phyloP scores from a whole-genome alignment of 2,329 filamentous ascomycete species.

The Aureobasidium zeae region DNA sequence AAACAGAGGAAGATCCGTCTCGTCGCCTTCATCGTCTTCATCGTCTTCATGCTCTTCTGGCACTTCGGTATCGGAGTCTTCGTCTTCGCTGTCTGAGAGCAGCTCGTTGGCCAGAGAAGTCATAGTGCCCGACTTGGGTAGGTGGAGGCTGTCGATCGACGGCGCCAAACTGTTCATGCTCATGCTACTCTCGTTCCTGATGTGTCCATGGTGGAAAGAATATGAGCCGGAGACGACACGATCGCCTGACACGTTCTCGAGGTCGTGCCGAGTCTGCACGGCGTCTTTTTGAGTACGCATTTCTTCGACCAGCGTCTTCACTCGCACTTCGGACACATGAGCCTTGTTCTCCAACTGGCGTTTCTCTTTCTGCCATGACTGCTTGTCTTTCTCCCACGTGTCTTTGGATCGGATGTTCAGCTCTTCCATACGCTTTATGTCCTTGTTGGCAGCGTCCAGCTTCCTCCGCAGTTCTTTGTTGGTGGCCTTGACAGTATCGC shows the following conservation, averaged over 20 bases:
- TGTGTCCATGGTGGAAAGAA: constrained; percentile 29
- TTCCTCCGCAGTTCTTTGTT: constrained; percentile 64
- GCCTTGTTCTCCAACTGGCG: constrained; percentile 74
- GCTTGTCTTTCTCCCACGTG: constrained; percentile 75
- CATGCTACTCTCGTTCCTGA: constrained; percentile 29
- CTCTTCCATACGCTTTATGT: constrained; percentile 68
- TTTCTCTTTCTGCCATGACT: constrained; percentile 74
- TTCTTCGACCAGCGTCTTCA: constrained; percentile 79
- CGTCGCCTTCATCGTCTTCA: constrained; percentile 61
- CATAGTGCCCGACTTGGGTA: constrained; percentile 9
- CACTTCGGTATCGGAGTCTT: no score
- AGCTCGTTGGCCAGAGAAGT: constrained; percentile 71
- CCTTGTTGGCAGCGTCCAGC: constrained; percentile 70
- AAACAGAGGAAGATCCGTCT: constrained; percentile 41
- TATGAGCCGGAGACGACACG: constrained; percentile 64
- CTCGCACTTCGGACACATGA: constrained; percentile 78
- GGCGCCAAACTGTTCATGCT: constrained; percentile 28
- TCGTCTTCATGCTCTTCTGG: no score
- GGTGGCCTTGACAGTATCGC: constrained; percentile 71
- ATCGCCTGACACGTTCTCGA: constrained; percentile 43
- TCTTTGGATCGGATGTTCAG: constrained; percentile 69
- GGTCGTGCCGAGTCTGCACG: constrained; percentile 24
- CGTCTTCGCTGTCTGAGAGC: constrained; percentile 72
- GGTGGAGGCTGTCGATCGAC: not conserved
- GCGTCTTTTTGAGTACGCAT: constrained; percentile 60